A percentile compares a stretch with the other conserved stretches of the same genome.
Conservation (phyloP, 345 rosid genomes). For the Eucalyptus cloeziana region DNA sequence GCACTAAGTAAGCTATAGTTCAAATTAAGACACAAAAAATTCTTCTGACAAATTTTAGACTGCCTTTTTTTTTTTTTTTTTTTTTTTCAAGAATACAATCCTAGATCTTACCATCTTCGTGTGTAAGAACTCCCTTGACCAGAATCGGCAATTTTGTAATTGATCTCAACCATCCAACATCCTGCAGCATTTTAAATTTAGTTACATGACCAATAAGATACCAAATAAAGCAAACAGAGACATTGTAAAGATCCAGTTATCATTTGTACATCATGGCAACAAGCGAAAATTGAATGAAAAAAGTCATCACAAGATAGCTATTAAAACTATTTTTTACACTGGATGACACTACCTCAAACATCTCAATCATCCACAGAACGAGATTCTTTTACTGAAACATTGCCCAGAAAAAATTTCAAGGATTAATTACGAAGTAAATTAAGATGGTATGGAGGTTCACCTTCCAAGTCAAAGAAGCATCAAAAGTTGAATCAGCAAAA, state of each 20-base stretch:
- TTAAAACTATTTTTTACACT: neutral
- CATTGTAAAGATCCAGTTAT: neutral
- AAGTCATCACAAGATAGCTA: neutral
- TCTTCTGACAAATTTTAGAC: neutral
- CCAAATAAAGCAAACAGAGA: neutral
- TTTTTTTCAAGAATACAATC: neutral
- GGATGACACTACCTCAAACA: neutral
- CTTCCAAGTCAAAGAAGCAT: constrained; percentile 78
- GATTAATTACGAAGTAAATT: too few species aligned
- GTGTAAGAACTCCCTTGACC: constrained; percentile 71
- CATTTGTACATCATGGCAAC: neutral
- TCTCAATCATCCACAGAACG: neutral
- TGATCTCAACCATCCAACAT: constrained; percentile 72
- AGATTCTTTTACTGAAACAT: neutral
- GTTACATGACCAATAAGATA: neutral
- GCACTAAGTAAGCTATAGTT: neutral
- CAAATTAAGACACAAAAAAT: neutral
- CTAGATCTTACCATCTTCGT: constrained; percentile 59
- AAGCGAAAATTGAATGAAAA: neutral
- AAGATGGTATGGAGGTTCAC: constrained; percentile 11
- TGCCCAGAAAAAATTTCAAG: neutral
- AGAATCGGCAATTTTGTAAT: constrained; percentile 69
- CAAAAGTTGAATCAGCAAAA: constrained; percentile 21
- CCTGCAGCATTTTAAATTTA: constrained; percentile 29
- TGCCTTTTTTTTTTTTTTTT: neutral